These are phyloP conservation scores for Colletotrichum graminicola DNA, from an alignment of 2,329 filamentous ascomycete genomes.

Conservation along the genomic window DNA sequence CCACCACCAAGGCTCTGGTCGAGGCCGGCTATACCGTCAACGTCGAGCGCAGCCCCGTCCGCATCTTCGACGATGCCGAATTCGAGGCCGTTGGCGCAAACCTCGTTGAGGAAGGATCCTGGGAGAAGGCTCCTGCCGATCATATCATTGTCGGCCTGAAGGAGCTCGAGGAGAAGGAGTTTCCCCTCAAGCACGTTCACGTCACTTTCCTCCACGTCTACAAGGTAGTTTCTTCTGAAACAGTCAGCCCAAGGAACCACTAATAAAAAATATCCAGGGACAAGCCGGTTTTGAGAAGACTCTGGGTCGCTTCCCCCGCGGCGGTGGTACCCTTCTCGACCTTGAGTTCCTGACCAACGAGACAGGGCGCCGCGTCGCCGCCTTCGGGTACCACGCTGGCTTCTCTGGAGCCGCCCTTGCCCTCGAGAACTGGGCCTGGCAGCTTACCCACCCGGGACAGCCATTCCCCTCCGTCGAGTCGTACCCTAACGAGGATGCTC, in stretches of 20 bases:
- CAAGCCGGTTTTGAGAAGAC: slow-evolving; percentile 85
- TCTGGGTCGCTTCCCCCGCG: slow-evolving; percentile 82
- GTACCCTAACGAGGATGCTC: slow-evolving; percentile 79
- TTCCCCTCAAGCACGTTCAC: slow-evolving; percentile 79
- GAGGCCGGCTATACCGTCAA: slow-evolving; percentile 77
- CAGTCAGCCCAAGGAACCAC: background rate
- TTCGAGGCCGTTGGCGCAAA: slow-evolving; percentile 73
- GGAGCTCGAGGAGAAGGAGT: slow-evolving; percentile 79
- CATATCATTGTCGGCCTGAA: slow-evolving; percentile 82
- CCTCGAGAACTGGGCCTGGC: slow-evolving; percentile 85
- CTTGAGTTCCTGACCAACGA: slow-evolving; percentile 88
- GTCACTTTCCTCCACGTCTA: slow-evolving; percentile 81
- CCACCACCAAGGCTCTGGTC: slow-evolving; percentile 67
- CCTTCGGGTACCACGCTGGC: slow-evolving; percentile 81
- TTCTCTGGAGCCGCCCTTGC: slow-evolving; percentile 81
- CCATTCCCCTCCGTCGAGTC: slow-evolving; percentile 74
- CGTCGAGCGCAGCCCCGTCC: slow-evolving; percentile 73
- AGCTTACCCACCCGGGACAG: slow-evolving; percentile 77
- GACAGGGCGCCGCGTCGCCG: slow-evolving; percentile 75
- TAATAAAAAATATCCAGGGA: slow-evolving; percentile 66
- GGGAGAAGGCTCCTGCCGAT: slow-evolving; percentile 75
- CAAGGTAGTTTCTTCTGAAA: slow-evolving; percentile 42
- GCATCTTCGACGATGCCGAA: slow-evolving; percentile 74
- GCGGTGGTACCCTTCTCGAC: slow-evolving; percentile 83
- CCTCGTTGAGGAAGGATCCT: slow-evolving; percentile 75